Percentiles rank a stretch among this genome's conserved stretches.
Evolutionary conservation across 345 rosid species (phyloP).

Genomic region (Lepidium aucheri): DNA sequence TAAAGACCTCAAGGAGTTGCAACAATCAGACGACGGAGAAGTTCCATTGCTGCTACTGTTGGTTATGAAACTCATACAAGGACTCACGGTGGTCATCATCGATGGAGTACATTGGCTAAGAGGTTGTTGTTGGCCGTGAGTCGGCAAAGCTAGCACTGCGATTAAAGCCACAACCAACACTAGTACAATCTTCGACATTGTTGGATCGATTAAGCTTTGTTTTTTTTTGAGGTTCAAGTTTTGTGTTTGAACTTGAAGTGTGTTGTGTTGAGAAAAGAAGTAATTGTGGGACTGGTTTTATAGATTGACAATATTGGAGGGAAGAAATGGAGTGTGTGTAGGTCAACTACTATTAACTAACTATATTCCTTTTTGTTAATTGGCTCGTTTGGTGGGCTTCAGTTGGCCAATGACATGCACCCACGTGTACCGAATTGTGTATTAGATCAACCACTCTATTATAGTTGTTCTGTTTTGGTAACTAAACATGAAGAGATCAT

Average conservation of each 20-base stretch:
- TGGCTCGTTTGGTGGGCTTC: slow-evolving; percentile 9
- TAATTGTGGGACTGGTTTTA: slow-evolving; percentile 9
- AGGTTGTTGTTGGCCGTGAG: slow-evolving; percentile 35
- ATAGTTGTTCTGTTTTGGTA: slow-evolving; percentile 23
- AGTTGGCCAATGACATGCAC: not conserved
- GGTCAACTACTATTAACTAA: slow-evolving; percentile 29
- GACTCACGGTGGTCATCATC: slow-evolving; percentile 42
- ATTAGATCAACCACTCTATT: slow-evolving; percentile 23
- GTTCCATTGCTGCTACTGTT: slow-evolving; percentile 52
- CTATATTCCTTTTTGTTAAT: slow-evolving; percentile 9
- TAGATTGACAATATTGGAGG: slow-evolving; percentile 24
- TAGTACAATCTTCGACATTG: slow-evolving; percentile 13
- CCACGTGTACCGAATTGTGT: slow-evolving; percentile 3
- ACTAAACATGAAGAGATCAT: slow-evolving; percentile 1
- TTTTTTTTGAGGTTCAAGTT: not conserved
- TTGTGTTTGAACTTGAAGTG: not conserved
- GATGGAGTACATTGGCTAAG: slow-evolving; percentile 47
- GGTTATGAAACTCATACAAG: slow-evolving; percentile 63
- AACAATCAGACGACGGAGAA: slow-evolving; percentile 53
- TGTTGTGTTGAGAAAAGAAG: not conserved
- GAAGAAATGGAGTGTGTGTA: slow-evolving; percentile 9
- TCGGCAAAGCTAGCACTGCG: slow-evolving; percentile 26
- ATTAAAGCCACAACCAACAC: not conserved
- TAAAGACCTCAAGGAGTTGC: slow-evolving; percentile 52
- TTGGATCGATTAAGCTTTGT: not conserved